Base-by-base conservation (phyloP, 345 rosid species). In the Eucalyptus pauciflora region DNA sequence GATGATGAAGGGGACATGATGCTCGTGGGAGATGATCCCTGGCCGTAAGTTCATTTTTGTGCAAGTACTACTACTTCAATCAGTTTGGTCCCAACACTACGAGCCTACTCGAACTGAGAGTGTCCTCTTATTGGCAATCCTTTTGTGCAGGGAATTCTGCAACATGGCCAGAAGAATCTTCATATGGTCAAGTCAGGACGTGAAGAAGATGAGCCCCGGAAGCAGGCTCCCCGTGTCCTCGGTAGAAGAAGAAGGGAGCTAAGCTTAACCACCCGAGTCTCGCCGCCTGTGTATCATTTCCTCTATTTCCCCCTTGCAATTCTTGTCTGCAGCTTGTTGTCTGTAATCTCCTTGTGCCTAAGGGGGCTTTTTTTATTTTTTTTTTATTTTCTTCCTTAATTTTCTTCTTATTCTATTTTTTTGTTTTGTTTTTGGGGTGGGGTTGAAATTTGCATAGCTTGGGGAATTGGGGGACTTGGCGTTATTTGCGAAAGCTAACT, bases 1-100 rank as follows among this genome's bases (percentile, higher is more conserved):
- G 99, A 96, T 90, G 94, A 97, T 87, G 99, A 97, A 91, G 99
- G 96, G 43, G 99, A 97, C 90, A 95, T 94, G 97, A 97, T 96
- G 99, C 98, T 97, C 31, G 94, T 96, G 27, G 99, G 99, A 5
- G 99, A 97, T 90, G 97, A 97, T 90, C 99, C 99, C 33, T 96
- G 99, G 99, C 91, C 86, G 99, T 97, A 95, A 95, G 99, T 93
- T 67, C 81, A 50, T 64, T 45, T 45, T 92, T 88, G 89, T 80
- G 58, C 58, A 20, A 52, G n/a, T 60, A 87, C 86, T 62, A 18
- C 52, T 4, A 88, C 7, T 87, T 22, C 31, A 3, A 46, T 43
- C 54, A 16, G 54, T 18, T 41, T 88, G 33, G 46, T n/a, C 56
- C 79, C 14, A 12, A 62, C 15, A 25, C 60, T 22, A 3, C 2